A percentile compares a stretch with the other conserved stretches of the same genome.
phyloP scores from a whole-genome alignment of 495 filamentous ascomycete species.

The Neurospora sp. region DNA sequence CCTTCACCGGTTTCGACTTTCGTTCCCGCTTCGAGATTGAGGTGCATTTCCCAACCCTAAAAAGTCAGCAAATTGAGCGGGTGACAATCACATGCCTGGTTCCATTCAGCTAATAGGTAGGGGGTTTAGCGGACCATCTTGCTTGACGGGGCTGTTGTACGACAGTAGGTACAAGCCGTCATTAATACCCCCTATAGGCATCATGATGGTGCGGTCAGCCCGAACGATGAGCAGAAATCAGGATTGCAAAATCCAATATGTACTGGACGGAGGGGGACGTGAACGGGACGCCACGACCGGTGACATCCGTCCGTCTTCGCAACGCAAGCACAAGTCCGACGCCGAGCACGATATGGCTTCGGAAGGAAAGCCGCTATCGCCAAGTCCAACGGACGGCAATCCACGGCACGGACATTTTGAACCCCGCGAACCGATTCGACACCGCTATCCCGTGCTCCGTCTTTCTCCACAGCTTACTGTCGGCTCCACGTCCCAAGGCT shows the following conservation, averaged over 20 bases:
- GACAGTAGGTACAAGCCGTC: background rate
- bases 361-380: background rate
- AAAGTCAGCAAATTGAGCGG: background rate
- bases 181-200: background rate
- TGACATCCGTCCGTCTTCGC: background rate
- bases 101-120: background rate
- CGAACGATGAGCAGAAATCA: background rate
- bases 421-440: background rate
- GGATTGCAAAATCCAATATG: background rate
- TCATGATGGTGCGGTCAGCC: background rate
- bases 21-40: background rate
- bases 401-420: background rate
- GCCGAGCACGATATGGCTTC: background rate
- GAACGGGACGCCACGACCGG: background rate
- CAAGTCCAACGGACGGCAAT: background rate
- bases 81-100: background rate
- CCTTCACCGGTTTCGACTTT: background rate
- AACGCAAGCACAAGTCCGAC: background rate
- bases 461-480: background rate
- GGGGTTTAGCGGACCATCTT: background rate
- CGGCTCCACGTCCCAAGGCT: background rate
- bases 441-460: background rate
- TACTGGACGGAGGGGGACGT: background rate
- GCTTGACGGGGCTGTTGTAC: background rate
- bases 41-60: background rate